phyloP scores from a whole-genome alignment of 2,329 filamentous ascomycete genomes.

The Colletotrichum graminicola region DNA sequence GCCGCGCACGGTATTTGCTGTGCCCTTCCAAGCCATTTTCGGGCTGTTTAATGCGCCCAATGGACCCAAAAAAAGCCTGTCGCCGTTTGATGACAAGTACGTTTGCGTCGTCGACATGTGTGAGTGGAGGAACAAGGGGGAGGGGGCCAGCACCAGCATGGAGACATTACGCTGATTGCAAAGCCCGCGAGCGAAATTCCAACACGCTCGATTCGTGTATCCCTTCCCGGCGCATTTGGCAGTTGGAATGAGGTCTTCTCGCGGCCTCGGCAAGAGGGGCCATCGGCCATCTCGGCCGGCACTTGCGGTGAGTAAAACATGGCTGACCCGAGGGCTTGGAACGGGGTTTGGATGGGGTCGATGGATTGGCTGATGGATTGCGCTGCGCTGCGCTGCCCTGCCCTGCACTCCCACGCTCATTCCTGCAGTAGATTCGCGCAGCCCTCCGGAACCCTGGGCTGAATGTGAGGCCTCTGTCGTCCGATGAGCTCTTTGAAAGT shows the following conservation, averaged over 20 bases:
- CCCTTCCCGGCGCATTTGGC: neutral
- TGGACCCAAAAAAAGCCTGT: neutral
- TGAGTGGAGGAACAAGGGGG: neutral
- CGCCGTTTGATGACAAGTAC: neutral
- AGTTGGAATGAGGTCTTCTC: neutral
- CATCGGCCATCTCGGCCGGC: neutral
- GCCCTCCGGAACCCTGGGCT: neutral
- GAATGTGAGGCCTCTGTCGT: no score
- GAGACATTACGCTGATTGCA: neutral
- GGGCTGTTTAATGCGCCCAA: neutral
- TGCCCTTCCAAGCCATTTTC: neutral
- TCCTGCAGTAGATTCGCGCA: neutral
- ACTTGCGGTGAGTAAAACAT: conserved; percentile 3
- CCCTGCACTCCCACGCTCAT: neutral
- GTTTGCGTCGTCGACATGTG: conserved; percentile 9
- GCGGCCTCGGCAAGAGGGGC: neutral
- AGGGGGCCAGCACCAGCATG: no score
- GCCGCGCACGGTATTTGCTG: conserved; percentile 1
- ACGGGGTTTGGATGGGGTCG: conserved; percentile 12
- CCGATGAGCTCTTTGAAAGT: no score
- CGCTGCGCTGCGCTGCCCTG: neutral
- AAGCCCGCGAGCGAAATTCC: no score
- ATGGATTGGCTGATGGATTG: neutral
- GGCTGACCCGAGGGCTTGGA: neutral
- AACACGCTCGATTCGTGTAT: neutral